phyloP scores from a whole-genome alignment of 345 rosid genomes.

The Fremontodendron californicum region DNA sequence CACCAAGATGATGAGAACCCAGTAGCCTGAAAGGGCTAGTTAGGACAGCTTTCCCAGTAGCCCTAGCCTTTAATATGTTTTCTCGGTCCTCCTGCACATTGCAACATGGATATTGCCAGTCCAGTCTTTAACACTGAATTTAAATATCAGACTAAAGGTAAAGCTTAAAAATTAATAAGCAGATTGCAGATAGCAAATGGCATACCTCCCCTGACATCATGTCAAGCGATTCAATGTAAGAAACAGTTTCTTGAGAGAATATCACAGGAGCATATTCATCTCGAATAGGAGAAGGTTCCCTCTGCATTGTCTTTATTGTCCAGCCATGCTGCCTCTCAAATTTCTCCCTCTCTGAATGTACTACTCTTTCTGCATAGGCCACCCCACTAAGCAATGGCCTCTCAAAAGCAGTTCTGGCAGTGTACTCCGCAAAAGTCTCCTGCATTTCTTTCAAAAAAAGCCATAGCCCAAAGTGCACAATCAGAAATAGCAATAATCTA shows the following conservation, averaged over 20 bases:
- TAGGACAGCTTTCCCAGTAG: constrained; percentile 89
- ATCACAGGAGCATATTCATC: constrained; percentile 97
- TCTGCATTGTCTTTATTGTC: constrained; percentile 89
- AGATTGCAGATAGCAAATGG: not conserved
- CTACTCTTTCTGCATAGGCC: constrained; percentile 80
- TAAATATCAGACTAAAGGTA: not conserved
- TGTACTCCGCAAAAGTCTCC: constrained; percentile 95
- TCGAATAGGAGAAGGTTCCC: constrained; percentile 73
- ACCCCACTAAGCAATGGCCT: constrained; percentile 93
- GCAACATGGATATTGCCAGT: constrained; percentile 1
- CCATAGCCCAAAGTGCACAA: not conserved
- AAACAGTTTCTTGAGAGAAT: constrained; percentile 84
- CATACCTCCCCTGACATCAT: constrained; percentile 99
- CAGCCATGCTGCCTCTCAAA: constrained; percentile 82
- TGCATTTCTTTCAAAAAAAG: constrained; percentile 32
- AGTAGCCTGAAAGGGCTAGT: constrained; percentile 87
- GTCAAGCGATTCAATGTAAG: constrained; percentile 87
- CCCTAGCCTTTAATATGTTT: constrained; percentile 82
- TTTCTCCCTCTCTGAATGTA: constrained; percentile 57
- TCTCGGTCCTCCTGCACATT: constrained; percentile 79
- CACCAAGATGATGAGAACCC: constrained; percentile 94
- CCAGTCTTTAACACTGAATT: constrained; percentile 12
- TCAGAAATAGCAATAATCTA: not conserved
- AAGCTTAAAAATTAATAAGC: constrained; percentile 8
- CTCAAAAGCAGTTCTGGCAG: constrained; percentile 92